A percentile compares a stretch with the other conserved stretches of the same genome.
Evolutionary conservation across 116 monocot genomes (phyloP).

Genomic region (Zostera marina): DNA sequence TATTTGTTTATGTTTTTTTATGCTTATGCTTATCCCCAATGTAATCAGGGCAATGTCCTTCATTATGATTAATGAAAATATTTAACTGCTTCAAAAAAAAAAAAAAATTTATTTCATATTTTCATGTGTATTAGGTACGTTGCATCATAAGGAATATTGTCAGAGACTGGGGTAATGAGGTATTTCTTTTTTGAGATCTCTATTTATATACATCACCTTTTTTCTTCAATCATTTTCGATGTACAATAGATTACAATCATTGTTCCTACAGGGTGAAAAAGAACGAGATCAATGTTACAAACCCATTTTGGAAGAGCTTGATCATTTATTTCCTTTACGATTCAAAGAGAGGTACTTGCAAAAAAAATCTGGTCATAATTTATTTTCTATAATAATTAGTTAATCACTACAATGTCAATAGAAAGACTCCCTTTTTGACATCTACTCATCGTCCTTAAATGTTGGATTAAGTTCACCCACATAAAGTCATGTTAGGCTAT

Average conservation of each 20-base stretch:
- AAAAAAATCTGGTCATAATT: too few species aligned
- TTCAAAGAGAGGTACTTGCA: slow-evolving; percentile 30
- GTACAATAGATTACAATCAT: not conserved
- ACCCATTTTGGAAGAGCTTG: slow-evolving; percentile 81
- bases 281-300: slow-evolving; percentile 95
- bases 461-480: too few species aligned
- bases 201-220: not conserved
- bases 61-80: too few species aligned
- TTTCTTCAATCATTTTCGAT: not conserved
- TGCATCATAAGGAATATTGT: slow-evolving; percentile 92
- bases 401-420: too few species aligned
- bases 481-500: too few species aligned
- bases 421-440: too few species aligned
- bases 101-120: not conserved
- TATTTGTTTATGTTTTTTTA: too few species aligned
- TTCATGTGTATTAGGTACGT: slow-evolving; percentile 38
- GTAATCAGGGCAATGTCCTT: too few species aligned
- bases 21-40: too few species aligned
- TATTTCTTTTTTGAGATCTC: slow-evolving; percentile 10
- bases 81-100: too few species aligned
- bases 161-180: slow-evolving; percentile 91
- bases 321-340: slow-evolving; percentile 57
- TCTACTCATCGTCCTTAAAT: too few species aligned
- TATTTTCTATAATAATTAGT: too few species aligned
- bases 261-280: slow-evolving; percentile 50